Base-by-base conservation (phyloP, 176 grass and related monocot genomes). In the Eragrostis nindensis region DNA sequence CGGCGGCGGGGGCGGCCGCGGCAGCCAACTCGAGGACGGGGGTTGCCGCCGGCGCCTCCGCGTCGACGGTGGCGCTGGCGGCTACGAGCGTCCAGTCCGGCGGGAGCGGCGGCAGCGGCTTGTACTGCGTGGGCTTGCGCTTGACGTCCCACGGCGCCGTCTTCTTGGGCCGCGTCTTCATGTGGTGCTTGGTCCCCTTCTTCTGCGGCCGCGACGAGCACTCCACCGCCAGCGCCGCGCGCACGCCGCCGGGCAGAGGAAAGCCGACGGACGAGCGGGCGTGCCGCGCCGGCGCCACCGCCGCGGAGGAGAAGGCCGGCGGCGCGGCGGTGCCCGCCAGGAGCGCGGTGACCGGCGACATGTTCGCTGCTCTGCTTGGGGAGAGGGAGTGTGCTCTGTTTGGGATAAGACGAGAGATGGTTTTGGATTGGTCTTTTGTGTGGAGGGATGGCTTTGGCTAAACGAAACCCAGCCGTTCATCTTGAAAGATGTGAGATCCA, bases 161-260 rank as follows among this genome's bases (percentile, higher is more conserved):
- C 90, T 98, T 98, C 88, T 93, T 98, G 40, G 90, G 95, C 43
- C 92, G 82, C 71, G 88, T 86, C 92, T 98, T 98, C 81, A 88
- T 92, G 82, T 95, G 95, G 90, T 95, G 95, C 78, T 94, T 62
- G 70, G 92, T 98, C 80, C 66, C 92, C 84, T 95, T 98, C 88
- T 98, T 95, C 92, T 91, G 77, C 65, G 90, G 95, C 80, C 92
- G 80, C 61, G 92, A 95, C 74, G 92, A 98, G 84, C 95, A 98
- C 71, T 95, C 95, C 69, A 98, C 91, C 26, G 79, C 47, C 61
- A 88, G 77, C 82, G 71, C 76, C 71, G 71, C 63, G 76, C 82
- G 82, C 43, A 70, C 82, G 16, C 69, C 62, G 30, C 14, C 7
- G 1, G 60, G 21, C 0, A 75, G 55, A 0, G 64, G 1, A 2